Base-by-base conservation (phyloP, 176 grass and related monocot species). In the Hordeum marinum region DNA sequence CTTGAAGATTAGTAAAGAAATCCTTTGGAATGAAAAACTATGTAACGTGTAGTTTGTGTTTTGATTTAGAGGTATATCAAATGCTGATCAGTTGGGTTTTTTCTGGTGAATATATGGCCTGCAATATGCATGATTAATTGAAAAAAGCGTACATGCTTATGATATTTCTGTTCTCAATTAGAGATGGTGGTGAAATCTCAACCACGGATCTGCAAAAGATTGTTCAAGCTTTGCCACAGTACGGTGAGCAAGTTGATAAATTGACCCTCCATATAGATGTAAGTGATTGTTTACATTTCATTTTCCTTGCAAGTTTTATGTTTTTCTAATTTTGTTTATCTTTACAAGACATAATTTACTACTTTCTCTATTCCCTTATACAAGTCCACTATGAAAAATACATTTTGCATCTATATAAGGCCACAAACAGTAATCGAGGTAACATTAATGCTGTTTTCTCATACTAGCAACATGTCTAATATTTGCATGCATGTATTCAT, bases 161-260 rank as follows among this genome's bases (percentile, higher is more conserved):
- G 41, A 35, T 43, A 29, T 80, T 90, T 82, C 35, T 29, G 18
- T 90, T 85, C 63, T 84, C 68, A 84, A 90, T 71, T 90, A 95
- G 96, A 95, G 91, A 95, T 92, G 95, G 90, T 72, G 84, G 79
- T 86, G 96, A 98, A 89, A 85, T 98, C 48, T 98, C 96, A 86
- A 98, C 96, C 26, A 94, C 79, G 81, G 96, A 95, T 86, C 78
- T 98, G 37, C 93, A 98, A 75, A 98, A 92, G 86, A 90, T 98
- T 36, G 93, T 98, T 85, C 96, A 98, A 86, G 88, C 96, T 65
- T 91, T 98, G 88, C 96, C 96, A 31, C 93, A 98, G 90, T 98
- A 98, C 18, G 77, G 89, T 31, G 96, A 98, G 42, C 96, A 98
- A 88, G 86, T 92, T 79, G 96, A 98, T 71, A 98, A 91, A 66